A percentile compares a stretch with the other conserved stretches of the same genome.
phyloP scores from a whole-genome alignment of 345 rosid species.

The Zanthoxylum bungeanum region DNA sequence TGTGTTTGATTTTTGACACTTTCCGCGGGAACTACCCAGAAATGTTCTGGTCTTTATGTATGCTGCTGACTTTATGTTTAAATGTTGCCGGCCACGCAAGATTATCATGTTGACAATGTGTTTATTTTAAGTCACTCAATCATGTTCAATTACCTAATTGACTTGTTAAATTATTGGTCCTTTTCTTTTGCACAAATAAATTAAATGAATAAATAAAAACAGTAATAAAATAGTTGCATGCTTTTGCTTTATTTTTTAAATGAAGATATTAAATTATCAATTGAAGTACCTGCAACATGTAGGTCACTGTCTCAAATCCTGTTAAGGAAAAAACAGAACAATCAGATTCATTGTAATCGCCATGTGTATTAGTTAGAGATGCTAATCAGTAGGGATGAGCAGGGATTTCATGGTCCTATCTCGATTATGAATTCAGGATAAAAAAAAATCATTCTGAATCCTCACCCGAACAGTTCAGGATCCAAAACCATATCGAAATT shows the following conservation, averaged over 20 bases:
- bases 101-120: neutral
- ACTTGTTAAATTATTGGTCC: neutral
- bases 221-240: neutral
- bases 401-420: no score
- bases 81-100: conserved; percentile 6
- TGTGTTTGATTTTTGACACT: neutral
- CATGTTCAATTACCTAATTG: neutral
- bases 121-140: neutral
- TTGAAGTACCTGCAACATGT: conserved; percentile 78
- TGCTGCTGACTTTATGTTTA: neutral
- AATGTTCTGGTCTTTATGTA: neutral
- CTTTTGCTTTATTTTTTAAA: neutral
- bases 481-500: no score
- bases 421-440: no score
- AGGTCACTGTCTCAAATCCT: conserved; percentile 97
- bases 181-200: neutral
- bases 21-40: neutral
- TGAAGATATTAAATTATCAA: neutral
- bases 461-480: no score
- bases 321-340: conserved; percentile 11
- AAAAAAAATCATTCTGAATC: no score
- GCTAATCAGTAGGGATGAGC: no score
- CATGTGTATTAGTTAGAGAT: no score
- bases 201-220: neutral
- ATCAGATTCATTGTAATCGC: conserved; percentile 2